Evolutionary conservation across 495 filamentous ascomycete genomes (phyloP).

Genomic region (Aspergillus taichungensis): DNA sequence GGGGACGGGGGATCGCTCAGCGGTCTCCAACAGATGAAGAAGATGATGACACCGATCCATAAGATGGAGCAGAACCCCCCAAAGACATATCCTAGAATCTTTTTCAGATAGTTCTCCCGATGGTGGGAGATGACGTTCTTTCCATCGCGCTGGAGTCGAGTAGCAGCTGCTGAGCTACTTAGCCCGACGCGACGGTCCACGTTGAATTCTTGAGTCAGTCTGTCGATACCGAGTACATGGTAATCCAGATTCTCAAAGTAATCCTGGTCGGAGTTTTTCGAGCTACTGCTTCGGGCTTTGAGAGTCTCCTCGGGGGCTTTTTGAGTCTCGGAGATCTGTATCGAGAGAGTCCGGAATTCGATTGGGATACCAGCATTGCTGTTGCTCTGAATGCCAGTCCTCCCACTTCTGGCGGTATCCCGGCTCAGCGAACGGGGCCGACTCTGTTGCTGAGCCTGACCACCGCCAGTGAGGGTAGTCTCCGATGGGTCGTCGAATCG

Average conservation of each 20-base stretch:
- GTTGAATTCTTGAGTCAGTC: slow-evolving; percentile 26
- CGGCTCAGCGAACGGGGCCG: slow-evolving; percentile 17
- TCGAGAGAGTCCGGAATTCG: slow-evolving; percentile 38
- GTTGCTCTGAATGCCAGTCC: slow-evolving; percentile 4
- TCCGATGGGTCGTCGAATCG: slow-evolving; percentile 14
- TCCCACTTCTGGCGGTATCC: slow-evolving; percentile 16
- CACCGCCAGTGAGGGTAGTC: not conserved
- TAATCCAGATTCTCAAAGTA: slow-evolving; percentile 36
- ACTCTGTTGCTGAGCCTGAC: slow-evolving; percentile 11
- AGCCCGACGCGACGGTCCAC: slow-evolving; percentile 21
- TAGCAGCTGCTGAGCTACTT: slow-evolving; percentile 22
- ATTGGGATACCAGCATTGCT: slow-evolving; percentile 24
- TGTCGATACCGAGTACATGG: slow-evolving; percentile 22
- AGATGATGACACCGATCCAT: slow-evolving; percentile 55
- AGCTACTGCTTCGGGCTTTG: slow-evolving; percentile 9
- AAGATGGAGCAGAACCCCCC: slow-evolving; percentile 67
- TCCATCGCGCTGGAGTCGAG: slow-evolving; percentile 46
- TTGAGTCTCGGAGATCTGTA: slow-evolving; percentile 37
- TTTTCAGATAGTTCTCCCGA: slow-evolving; percentile 44
- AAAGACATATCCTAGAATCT: slow-evolving; percentile 60
- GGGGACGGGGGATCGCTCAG: slow-evolving; percentile 59
- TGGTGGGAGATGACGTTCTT: slow-evolving; percentile 53
- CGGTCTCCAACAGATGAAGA: slow-evolving; percentile 65
- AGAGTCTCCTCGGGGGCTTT: slow-evolving; percentile 16
- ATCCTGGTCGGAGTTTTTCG: slow-evolving; percentile 24